Conservation (phyloP, 2,329 filamentous ascomycete species). For the Mycogone perniciosa region DNA sequence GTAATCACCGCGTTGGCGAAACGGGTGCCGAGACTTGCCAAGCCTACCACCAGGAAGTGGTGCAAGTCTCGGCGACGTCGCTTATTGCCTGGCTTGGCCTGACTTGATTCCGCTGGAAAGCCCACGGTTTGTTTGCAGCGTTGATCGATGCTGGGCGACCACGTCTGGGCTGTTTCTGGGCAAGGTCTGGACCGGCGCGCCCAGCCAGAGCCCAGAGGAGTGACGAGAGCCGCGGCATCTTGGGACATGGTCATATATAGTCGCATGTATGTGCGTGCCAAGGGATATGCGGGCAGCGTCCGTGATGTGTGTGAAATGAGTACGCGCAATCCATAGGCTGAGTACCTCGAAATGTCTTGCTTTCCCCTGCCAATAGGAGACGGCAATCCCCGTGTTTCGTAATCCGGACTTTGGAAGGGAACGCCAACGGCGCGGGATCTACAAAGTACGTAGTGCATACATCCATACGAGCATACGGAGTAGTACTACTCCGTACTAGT, state of each 20-base stretch:
- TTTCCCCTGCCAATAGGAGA: not conserved
- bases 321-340: no score
- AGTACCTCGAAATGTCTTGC: not conserved
- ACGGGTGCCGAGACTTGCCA: conserved; percentile 14
- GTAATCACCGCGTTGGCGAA: conserved; percentile 9
- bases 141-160: no score
- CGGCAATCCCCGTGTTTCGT: no score
- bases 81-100: conserved; percentile 8
- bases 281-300: not conserved
- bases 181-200: not conserved
- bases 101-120: not conserved
- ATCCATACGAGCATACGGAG: no score
- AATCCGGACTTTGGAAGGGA: not conserved
- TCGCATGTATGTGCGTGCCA: not conserved
- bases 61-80: conserved; percentile 14
- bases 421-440: not conserved
- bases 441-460: not conserved
- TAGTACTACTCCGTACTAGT: no score
- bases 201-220: not conserved
- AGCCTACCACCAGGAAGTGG: conserved; percentile 9
- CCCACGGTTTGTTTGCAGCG: no score
- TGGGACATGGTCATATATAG: no score
- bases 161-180: not conserved
- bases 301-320: no score
- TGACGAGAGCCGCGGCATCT: not conserved